Evolutionary conservation across 192 early-diverging fungal species (phyloP).

Genomic region (Phycomyces blakesleeanus): DNA sequence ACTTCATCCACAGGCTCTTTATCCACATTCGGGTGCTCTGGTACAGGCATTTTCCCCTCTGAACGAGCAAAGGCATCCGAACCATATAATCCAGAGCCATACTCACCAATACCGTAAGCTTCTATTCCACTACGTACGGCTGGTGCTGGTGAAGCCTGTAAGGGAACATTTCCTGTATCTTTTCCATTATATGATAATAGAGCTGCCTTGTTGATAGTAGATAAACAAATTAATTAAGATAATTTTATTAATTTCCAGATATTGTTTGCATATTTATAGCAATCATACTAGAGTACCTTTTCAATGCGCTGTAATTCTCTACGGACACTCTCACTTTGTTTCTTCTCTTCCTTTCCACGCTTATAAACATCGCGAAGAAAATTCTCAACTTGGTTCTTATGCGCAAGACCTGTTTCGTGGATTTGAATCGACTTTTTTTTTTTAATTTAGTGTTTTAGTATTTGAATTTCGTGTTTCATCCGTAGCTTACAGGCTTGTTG

Average conservation of each 20-base stretch:
- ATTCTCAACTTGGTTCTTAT: slow-evolving; percentile 79
- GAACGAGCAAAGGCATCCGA: no score
- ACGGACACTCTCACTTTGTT: slow-evolving; percentile 53
- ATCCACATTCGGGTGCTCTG: no score
- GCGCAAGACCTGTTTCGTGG: slow-evolving; percentile 75
- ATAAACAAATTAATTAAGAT: no score
- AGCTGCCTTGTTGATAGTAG: slow-evolving; percentile 18
- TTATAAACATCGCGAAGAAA: slow-evolving; percentile 69
- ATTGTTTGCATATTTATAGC: no score
- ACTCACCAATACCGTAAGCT: background rate
- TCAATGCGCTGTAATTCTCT: slow-evolving; percentile 69
- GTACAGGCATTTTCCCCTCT: no score
- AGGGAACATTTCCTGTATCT: slow-evolving; percentile 5
- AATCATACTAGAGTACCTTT: slow-evolving; percentile 15
- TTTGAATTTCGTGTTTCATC: background rate
- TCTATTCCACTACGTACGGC: background rate
- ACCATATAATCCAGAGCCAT: background rate
- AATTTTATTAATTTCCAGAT: background rate
- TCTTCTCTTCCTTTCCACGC: slow-evolving; percentile 43
- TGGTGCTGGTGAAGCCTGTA: background rate
- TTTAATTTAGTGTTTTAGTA: background rate
- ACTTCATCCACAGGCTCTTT: background rate
- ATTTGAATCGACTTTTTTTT: slow-evolving; percentile 45
- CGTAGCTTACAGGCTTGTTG: slow-evolving; percentile 68
- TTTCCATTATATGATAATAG: slow-evolving; percentile 9